These are phyloP conservation scores for Boletus vermiculosoides DNA, from an alignment of 768 basidiomycete genomes.

Conservation along the genomic window DNA sequence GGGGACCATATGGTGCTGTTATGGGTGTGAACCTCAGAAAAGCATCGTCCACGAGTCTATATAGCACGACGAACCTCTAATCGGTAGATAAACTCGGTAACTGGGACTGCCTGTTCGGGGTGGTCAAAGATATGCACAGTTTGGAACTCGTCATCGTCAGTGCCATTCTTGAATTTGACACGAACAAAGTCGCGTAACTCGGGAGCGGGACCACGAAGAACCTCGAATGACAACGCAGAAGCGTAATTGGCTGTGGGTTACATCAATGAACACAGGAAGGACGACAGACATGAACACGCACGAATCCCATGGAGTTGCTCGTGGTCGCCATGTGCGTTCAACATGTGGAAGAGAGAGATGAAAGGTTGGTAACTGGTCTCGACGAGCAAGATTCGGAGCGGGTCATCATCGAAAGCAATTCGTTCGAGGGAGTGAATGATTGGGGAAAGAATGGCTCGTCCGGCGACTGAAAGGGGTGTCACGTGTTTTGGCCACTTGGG, in stretches of 20 bases:
- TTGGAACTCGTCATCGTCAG: slow-evolving; percentile 49
- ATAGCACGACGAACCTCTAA: slow-evolving; percentile 53
- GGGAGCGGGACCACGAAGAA: slow-evolving; percentile 71
- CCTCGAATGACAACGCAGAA: slow-evolving; percentile 71
- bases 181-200: slow-evolving; percentile 79
- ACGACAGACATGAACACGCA: too few relatives aligned
- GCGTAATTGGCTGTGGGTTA: slow-evolving; percentile 59
- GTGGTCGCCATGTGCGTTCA: too few relatives aligned
- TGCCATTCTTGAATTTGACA: slow-evolving; percentile 82
- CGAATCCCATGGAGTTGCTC: too few relatives aligned
- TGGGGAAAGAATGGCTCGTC: slow-evolving; percentile 70
- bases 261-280: background rate
- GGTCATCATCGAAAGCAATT: slow-evolving; percentile 74
- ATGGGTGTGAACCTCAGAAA: background rate
- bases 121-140: slow-evolving; percentile 71
- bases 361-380: slow-evolving; percentile 48
- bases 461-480: slow-evolving; percentile 58
- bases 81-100: slow-evolving; percentile 81
- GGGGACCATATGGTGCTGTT: slow-evolving; percentile 24
- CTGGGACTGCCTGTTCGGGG: slow-evolving; percentile 60
- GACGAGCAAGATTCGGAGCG: slow-evolving; percentile 72
- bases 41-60: background rate
- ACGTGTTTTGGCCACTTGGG: background rate
- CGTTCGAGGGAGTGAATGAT: slow-evolving; percentile 71
- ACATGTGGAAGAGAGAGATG: too few relatives aligned